Conservation (phyloP, 805 yeast genomes). For the Candida endomychidarum region DNA sequence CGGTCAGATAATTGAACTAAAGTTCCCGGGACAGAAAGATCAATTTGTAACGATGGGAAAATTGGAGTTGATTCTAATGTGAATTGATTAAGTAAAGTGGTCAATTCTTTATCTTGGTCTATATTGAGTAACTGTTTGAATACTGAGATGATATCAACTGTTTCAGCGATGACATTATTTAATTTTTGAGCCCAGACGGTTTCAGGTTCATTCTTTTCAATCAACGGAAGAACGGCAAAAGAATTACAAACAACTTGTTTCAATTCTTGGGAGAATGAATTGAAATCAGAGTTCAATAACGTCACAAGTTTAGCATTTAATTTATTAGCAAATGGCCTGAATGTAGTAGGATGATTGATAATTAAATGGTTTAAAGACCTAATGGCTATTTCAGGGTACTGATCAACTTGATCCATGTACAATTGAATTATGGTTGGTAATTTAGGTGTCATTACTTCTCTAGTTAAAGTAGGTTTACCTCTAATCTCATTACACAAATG, state of each 20-base stretch:
- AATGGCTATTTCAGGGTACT: constrained; percentile 33
- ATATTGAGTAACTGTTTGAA: constrained; percentile 60
- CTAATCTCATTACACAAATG: constrained; percentile 50
- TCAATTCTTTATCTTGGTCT: constrained; percentile 51
- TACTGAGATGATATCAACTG: constrained; percentile 53
- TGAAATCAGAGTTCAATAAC: constrained; percentile 35
- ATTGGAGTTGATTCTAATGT: constrained; percentile 14
- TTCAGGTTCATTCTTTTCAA: constrained; percentile 53
- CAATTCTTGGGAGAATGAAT: constrained; percentile 27
- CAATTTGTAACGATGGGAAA: constrained; percentile 55
- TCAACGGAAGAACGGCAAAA: constrained; percentile 55
- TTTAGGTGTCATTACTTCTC: constrained; percentile 82
- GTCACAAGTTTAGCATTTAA: constrained; percentile 47
- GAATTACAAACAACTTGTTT: constrained; percentile 46
- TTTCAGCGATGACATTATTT: constrained; percentile 48
- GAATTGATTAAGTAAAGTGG: constrained; percentile 38
- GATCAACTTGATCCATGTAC: constrained; percentile 43
- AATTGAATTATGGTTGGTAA: constrained; percentile 59
- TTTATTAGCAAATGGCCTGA: constrained; percentile 73
- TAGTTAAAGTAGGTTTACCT: constrained; percentile 79
- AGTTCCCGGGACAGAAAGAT: constrained; percentile 55
- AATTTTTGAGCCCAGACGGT: constrained; percentile 49
- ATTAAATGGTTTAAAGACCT: constrained; percentile 41
- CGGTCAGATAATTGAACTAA: constrained; percentile 53
- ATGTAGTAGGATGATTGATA: constrained; percentile 68